phyloP scores from a whole-genome alignment of 768 basidiomycete species.

The Mycena galopus region DNA sequence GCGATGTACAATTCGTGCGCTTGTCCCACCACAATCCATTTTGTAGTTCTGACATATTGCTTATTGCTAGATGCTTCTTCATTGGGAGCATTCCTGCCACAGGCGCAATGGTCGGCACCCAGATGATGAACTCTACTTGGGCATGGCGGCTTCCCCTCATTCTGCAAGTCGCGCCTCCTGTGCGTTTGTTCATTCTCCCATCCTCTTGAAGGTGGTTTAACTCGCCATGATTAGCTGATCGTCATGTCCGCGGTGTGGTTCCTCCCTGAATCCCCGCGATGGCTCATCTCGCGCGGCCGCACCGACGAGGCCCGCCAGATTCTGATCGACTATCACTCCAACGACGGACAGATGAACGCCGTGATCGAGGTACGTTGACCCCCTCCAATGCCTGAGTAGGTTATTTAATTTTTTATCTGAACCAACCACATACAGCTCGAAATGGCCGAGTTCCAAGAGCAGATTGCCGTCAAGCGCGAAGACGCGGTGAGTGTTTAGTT shows the following conservation, averaged over 20 bases:
- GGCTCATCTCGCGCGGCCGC: conserved; percentile 49
- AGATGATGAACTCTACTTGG: conserved; percentile 62
- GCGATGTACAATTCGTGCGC: conserved; percentile 64
- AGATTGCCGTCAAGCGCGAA: conserved; percentile 36
- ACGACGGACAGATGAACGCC: conserved; percentile 41
- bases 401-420: background rate
- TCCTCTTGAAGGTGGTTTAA: background rate
- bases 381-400: background rate
- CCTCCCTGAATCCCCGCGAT: conserved; percentile 41
- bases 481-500: conserved; percentile 24
- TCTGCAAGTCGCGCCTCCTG: conserved; percentile 55
- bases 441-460: conserved; percentile 40
- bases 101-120: conserved; percentile 50
- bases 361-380: conserved; percentile 37
- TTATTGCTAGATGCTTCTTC: conserved; percentile 29
- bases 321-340: conserved; percentile 43
- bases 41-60: conserved; percentile 28
- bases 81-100: conserved; percentile 44
- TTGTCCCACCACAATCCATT: conserved; percentile 41
- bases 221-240: conserved; percentile 39
- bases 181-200: background rate
- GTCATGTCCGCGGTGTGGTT: conserved; percentile 59
- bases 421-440: conserved; percentile 32
- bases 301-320: conserved; percentile 48
- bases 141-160: conserved; percentile 74